Percentiles rank a stretch among this genome's conserved stretches.
These are phyloP conservation scores for Trifolium dubium DNA, from an alignment of 306 rosid genomes.

Conservation along the genomic window DNA sequence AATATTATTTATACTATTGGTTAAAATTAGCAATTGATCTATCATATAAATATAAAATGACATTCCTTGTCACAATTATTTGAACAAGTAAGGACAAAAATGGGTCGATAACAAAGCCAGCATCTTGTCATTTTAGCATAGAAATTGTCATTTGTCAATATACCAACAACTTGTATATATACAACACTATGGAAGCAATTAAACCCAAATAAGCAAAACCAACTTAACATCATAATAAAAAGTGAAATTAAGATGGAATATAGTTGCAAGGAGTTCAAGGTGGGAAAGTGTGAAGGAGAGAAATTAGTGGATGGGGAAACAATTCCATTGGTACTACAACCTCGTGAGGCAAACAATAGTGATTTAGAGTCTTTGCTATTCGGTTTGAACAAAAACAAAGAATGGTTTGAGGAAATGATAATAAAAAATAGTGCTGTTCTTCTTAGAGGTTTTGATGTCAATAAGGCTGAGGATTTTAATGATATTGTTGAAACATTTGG, in stretches of 20 bases:
- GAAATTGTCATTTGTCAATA: slow-evolving; percentile 37
- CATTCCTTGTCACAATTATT: neutral
- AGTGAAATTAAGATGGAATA: slow-evolving; percentile 51
- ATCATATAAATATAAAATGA: neutral
- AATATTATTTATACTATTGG: too few species aligned
- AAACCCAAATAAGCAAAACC: slow-evolving; percentile 20
- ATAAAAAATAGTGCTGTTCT: slow-evolving; percentile 75
- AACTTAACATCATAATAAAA: neutral
- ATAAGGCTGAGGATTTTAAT: slow-evolving; percentile 66
- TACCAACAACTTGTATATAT: slow-evolving; percentile 27
- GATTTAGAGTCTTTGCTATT: slow-evolving; percentile 54
- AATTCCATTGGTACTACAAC: slow-evolving; percentile 69
- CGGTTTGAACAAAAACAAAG: slow-evolving; percentile 54
- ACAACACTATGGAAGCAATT: neutral
- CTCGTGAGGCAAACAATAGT: slow-evolving; percentile 48
- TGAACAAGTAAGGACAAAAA: slow-evolving; percentile 27
- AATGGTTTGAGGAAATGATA: slow-evolving; percentile 80
- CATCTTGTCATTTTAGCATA: slow-evolving; percentile 36
- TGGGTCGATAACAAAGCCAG: slow-evolving; percentile 24
- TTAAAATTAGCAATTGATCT: too few species aligned
- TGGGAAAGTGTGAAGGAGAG: slow-evolving; percentile 76
- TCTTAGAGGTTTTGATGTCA: slow-evolving; percentile 65
- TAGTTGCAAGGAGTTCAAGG: slow-evolving; percentile 63
- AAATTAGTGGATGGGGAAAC: slow-evolving; percentile 77
- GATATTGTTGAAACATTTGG: slow-evolving; percentile 64